Conservation (phyloP, 495 filamentous ascomycete species). For the Talaromyces ruber region DNA sequence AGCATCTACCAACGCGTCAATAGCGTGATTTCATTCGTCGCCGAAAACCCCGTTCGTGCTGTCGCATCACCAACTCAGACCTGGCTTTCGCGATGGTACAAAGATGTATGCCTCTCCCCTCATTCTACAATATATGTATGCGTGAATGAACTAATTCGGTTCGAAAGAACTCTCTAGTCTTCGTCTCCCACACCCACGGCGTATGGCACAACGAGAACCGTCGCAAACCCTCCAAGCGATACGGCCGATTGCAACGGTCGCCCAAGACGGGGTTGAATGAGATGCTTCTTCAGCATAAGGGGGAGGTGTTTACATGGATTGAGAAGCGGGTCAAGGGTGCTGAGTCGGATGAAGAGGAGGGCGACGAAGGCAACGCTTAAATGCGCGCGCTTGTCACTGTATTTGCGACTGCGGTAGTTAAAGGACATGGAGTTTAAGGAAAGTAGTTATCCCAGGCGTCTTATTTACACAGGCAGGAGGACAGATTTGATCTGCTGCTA, state of each 20-base stretch:
- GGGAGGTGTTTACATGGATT: conserved; percentile 50
- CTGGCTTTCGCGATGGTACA: conserved; percentile 64
- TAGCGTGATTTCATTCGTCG: conserved; percentile 47
- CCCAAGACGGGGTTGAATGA: conserved; percentile 44
- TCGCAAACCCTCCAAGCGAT: conserved; percentile 58
- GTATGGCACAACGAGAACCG: conserved; percentile 55
- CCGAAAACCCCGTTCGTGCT: conserved; percentile 42
- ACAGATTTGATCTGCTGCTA: background rate
- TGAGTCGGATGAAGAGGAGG: conserved; percentile 22
- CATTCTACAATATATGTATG: background rate
- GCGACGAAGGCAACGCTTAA: background rate
- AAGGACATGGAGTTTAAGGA: background rate
- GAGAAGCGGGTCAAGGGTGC: conserved; percentile 29
- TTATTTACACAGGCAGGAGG: background rate
- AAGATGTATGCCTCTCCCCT: conserved; percentile 29
- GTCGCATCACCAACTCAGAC: conserved; percentile 55
- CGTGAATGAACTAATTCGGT: background rate
- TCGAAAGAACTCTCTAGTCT: conserved; percentile 56
- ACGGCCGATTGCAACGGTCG: conserved; percentile 53
- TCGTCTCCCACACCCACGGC: conserved; percentile 60
- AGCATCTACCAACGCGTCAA: conserved; percentile 43
- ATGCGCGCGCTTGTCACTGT: background rate
- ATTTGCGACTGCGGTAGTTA: background rate
- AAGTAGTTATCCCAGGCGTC: background rate
- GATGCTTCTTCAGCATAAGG: conserved; percentile 54